phyloP scores from a whole-genome alignment of 495 filamentous ascomycete species.

The Hypoxylon lenormandii region DNA sequence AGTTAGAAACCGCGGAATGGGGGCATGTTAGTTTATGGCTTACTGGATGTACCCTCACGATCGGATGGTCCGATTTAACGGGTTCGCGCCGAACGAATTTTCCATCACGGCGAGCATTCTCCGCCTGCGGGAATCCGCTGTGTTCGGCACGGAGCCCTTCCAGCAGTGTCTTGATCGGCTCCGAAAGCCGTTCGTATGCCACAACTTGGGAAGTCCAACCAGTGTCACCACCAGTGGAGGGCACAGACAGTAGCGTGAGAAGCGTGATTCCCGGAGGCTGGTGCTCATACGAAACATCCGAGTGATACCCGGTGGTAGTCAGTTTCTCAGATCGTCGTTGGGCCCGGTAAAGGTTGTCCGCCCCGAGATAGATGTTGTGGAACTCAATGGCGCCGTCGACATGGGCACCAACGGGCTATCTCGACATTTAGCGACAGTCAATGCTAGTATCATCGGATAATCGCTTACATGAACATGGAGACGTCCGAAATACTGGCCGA shows the following conservation, averaged over 20 bases:
- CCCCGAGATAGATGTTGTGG: slow-evolving; percentile 64
- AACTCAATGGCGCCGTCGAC: slow-evolving; percentile 59
- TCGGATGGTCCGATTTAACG: slow-evolving; percentile 73
- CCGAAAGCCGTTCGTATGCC: slow-evolving; percentile 76
- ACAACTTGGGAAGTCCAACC: slow-evolving; percentile 79
- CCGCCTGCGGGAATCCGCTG: slow-evolving; percentile 76
- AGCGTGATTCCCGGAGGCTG: slow-evolving; percentile 83
- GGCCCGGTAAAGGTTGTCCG: slow-evolving; percentile 59
- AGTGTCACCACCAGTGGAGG: slow-evolving; percentile 80
- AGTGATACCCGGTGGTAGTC: slow-evolving; percentile 59
- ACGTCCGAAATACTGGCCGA: slow-evolving; percentile 74
- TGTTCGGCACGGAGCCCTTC: slow-evolving; percentile 78
- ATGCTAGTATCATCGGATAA: neutral
- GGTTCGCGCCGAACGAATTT: slow-evolving; percentile 75
- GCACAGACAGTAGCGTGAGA: slow-evolving; percentile 75
- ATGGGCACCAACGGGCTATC: slow-evolving; percentile 59
- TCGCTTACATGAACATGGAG: slow-evolving; percentile 70
- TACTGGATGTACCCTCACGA: slow-evolving; percentile 75
- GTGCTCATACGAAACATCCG: slow-evolving; percentile 75
- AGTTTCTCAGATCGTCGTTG: slow-evolving; percentile 60
- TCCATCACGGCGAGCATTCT: slow-evolving; percentile 69
- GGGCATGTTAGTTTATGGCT: neutral
- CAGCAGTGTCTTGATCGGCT: slow-evolving; percentile 75
- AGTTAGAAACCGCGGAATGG: slow-evolving; percentile 15
- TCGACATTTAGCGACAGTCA: slow-evolving; percentile 4